Base-by-base conservation (phyloP, 441 rosid species). In the Geranium incanum region DNA sequence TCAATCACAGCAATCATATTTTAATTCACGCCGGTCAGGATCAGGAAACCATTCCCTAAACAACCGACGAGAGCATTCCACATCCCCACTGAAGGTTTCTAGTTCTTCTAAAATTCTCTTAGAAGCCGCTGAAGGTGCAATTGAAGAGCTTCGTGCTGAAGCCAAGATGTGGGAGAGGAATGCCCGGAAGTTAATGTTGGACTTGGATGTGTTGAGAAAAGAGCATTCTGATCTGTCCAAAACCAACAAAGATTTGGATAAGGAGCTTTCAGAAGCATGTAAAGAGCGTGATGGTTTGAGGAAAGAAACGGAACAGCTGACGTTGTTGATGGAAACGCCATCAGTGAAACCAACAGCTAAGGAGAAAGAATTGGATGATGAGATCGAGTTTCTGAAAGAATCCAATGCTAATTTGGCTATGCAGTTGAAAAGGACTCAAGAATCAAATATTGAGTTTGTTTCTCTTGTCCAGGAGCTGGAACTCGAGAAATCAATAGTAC, bases 341-440 rank as follows among this genome's bases (percentile, higher is more conserved):
- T 48, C 1, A 21, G 57, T 0, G 71, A 80, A 81, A 70, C 72
- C 81, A 57, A 21, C 62, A 55, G 67, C 43, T 0, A 5, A 66
- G 68, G 82, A 81, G 9, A 79, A 83, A 79, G 87, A 85, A 41
- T 63, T 86, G 78, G 88, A 78, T 77, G 80, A 79, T 68, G 95
- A 89, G 75, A 74, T 83, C 23, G 81, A 78, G 77, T 79, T 83
- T 76, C 86, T 70, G 68, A 80, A 81, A 74, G 85, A 89, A 74
- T 68, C 80, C 36, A 84, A 80, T 74, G 79, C 79, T 15, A 70
- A 64, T 72, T 83, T 89, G 64, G 43, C 77, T 64, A 55, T 86
- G 78, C 92, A 87, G 78, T 75, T 86, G 81, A 74, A 81, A 59
- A 81, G 78, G 79, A 86, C 86, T 78, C 95, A 84, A 68, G 92